These are phyloP conservation scores for Mikania micrantha DNA, from an alignment of 129 eudicot species.

Conservation along the genomic window DNA sequence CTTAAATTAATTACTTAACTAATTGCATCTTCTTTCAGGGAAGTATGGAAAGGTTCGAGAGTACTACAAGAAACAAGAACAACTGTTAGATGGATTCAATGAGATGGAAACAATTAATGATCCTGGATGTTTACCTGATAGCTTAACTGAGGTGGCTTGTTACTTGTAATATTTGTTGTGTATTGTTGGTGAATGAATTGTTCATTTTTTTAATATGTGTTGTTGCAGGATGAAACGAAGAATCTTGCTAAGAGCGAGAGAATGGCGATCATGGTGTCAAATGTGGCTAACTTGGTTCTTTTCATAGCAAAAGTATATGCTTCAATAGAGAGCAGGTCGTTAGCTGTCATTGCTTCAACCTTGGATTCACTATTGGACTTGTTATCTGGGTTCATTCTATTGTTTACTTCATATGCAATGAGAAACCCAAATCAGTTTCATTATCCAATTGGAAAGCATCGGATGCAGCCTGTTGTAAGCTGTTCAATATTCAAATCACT, in stretches of 20 bases:
- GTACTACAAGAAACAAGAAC: slow-evolving; percentile 76
- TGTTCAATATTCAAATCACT: not conserved
- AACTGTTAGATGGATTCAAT: slow-evolving; percentile 70
- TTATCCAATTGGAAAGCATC: slow-evolving; percentile 86
- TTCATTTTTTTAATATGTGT: not conserved
- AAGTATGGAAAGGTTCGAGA: slow-evolving; percentile 69
- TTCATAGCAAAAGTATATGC: slow-evolving; percentile 83
- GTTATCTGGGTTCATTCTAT: slow-evolving; percentile 78
- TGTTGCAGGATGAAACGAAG: slow-evolving; percentile 61
- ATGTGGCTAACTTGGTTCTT: slow-evolving; percentile 64
- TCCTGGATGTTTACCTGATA: slow-evolving; percentile 53
- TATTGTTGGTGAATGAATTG: not conserved
- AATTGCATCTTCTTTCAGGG: slow-evolving; percentile 25
- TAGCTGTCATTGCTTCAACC: slow-evolving; percentile 93
- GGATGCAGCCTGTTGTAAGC: slow-evolving; percentile 97
- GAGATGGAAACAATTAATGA: slow-evolving; percentile 87
- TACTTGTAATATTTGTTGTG: not conserved
- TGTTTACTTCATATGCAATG: slow-evolving; percentile 93
- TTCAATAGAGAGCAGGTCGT: slow-evolving; percentile 71
- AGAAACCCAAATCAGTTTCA: slow-evolving; percentile 73
- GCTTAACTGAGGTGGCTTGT: slow-evolving; percentile 63
- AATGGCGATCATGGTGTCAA: slow-evolving; percentile 61
- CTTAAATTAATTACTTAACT: not conserved
- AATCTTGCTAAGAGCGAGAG: slow-evolving; percentile 74
- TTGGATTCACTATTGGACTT: slow-evolving; percentile 83